phyloP scores from a whole-genome alignment of 352 stramenopile genomes.

The Globisporangium solare region DNA sequence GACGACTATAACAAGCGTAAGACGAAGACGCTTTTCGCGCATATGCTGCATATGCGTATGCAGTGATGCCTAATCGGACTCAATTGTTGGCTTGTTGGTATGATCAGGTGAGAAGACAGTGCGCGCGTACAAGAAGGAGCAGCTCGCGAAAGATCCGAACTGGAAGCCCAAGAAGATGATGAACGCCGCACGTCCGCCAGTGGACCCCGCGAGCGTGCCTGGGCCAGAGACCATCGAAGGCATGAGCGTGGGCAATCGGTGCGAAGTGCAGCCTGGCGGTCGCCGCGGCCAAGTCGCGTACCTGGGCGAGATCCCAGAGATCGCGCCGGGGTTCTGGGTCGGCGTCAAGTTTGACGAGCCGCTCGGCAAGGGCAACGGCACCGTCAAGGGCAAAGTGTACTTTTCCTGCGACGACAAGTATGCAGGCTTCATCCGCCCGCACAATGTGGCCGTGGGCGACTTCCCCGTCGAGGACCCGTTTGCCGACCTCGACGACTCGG shows the following conservation, averaged over 20 bases:
- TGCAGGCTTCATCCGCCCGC: conserved; percentile 92
- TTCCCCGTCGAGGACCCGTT: conserved; percentile 88
- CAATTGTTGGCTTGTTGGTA: neutral
- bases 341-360: conserved; percentile 97
- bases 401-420: conserved; percentile 92
- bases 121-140: conserved; percentile 94
- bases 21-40: conserved; percentile 2
- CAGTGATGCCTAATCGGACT: neutral
- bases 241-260: conserved; percentile 93
- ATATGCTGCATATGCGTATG: too few species aligned
- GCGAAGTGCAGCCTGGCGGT: conserved; percentile 95
- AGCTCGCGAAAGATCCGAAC: conserved; percentile 93
- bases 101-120: conserved; percentile 92
- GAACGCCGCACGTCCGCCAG: conserved; percentile 27
- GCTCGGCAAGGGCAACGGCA: conserved; percentile 91
- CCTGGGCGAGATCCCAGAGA: conserved; percentile 90
- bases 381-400: conserved; percentile 88
- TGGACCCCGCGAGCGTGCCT: conserved; percentile 36
- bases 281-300: conserved; percentile 91
- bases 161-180: conserved; percentile 90
- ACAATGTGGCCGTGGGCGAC: conserved; percentile 92
- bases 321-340: conserved; percentile 91
- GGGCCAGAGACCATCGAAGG: conserved; percentile 66
- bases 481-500: conserved; percentile 60
- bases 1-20: conserved; percentile 97